Base-by-base conservation (phyloP, 148 eudicot genomes). In the Pharnaceum exiguum region DNA sequence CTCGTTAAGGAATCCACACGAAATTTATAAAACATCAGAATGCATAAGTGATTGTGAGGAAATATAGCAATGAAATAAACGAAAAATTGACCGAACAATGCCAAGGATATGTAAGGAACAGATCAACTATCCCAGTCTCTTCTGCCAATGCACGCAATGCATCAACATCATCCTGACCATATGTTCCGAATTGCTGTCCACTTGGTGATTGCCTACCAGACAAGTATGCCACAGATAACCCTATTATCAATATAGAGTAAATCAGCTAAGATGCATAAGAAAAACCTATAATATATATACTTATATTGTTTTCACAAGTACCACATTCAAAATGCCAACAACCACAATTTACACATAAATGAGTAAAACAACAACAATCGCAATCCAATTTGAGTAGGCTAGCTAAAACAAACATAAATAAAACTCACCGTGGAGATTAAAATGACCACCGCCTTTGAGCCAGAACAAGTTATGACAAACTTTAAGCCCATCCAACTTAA, bases 21-120 rank as follows among this genome's bases (percentile, higher is more conserved):
- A 53, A 55, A 55, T 10, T n/a, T n/a, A n/a, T n/a, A 55, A 46
- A 24, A 26, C 24, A 39, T 13, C 17, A 49, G 46, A 17, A 52
- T 18, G 38, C 37, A 32, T 4, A 15, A 25, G 28, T 11, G 9
- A 50, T 8, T 32, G 19, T 1, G 23, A 52, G 36, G 29, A 13
- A 9, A 15, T n/a, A n/a, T n/a, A n/a, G n/a, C n/a, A 15, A 53
- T 10, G 33, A 36, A 29, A 33, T 27, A 7, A 61, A 1, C 31
- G 16, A 15, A 15, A 51, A 18, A 17, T 21, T 61, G 15, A 46
- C 21, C 46, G 18, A 32, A 33, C 13, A 35, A 6, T 48, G 39
- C n/a, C 25, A 82, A 90, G 97, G 97, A 91, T 91, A 91, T 91
- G 95, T 79, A 47, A 91, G 71, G 67, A 91, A 91, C 42, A 91